Conservation (phyloP, 2,329 filamentous ascomycete species). For the Colletotrichum sp. region DNA sequence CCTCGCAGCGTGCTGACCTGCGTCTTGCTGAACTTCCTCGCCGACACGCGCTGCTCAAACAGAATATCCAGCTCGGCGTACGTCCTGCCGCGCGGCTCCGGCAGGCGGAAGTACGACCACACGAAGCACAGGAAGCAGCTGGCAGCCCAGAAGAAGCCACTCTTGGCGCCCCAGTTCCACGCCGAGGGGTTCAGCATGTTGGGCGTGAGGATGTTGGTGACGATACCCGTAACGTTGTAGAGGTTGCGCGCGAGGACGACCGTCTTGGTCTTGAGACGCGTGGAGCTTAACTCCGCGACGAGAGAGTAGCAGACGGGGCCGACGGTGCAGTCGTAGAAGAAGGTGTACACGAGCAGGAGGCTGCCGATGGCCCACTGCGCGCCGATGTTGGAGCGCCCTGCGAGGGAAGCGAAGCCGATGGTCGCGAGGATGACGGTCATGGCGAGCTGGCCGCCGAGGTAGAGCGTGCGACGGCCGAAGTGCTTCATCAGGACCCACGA, state of each 20-base stretch:
- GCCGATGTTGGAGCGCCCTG: slow-evolving; percentile 47
- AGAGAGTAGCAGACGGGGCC: slow-evolving; percentile 51
- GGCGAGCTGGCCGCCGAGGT: slow-evolving; percentile 44
- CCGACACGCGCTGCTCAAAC: slow-evolving; percentile 50
- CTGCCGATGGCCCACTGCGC: slow-evolving; percentile 54
- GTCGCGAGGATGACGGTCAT: slow-evolving; percentile 44
- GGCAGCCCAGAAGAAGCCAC: slow-evolving; percentile 50
- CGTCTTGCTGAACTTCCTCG: slow-evolving; percentile 41
- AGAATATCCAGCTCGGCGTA: slow-evolving; percentile 61
- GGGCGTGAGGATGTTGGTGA: slow-evolving; percentile 50
- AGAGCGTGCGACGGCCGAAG: slow-evolving; percentile 51
- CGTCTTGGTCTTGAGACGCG: slow-evolving; percentile 50
- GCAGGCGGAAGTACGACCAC: slow-evolving; percentile 59
- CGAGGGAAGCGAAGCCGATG: slow-evolving; percentile 49
- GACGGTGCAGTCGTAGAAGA: slow-evolving; percentile 50
- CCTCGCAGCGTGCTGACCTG: background rate
- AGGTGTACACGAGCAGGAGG: slow-evolving; percentile 48
- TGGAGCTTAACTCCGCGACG: slow-evolving; percentile 49
- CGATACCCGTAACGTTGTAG: slow-evolving; percentile 55
- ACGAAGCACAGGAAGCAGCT: slow-evolving; percentile 49
- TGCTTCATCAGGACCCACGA: slow-evolving; percentile 50
- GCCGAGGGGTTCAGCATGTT: slow-evolving; percentile 52
- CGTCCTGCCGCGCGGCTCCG: slow-evolving; percentile 59
- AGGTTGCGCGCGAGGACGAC: slow-evolving; percentile 47
- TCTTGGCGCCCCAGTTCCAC: slow-evolving; percentile 54